Evolutionary conservation across 495 filamentous ascomycete species (phyloP), one percentile per base, ranked within the genome.

Genomic region (Podospora didyma): DNA sequence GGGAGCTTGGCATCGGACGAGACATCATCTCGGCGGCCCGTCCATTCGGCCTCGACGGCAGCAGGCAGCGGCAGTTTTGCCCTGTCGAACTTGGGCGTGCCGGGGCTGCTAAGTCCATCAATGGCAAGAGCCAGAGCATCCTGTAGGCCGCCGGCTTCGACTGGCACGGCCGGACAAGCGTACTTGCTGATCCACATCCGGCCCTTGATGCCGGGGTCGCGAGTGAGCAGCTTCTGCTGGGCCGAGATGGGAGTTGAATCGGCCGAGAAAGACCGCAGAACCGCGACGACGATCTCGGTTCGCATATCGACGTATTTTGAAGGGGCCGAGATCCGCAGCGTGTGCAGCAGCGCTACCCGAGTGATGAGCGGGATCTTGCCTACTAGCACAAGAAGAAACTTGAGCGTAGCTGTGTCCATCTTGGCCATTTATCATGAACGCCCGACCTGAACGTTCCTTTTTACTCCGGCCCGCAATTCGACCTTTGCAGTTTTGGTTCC

Each of bases 21-120:
- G 20, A 82, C 88, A 17, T 73, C 79, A 7, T 72, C 70, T 34
- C 89, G 79, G 66, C 86, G 85, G 0, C 88, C 90, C 6, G 89
- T 89, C 93, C 92, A 97, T 67, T 97, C 93, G 3, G 85, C 93
- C 62, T 89, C 87, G 2, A 92, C 82, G 3, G 82, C 73, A 0
- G 67, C 66, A 1, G 86, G 67, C 0, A 73, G 75, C 0, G 88
- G 84, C 41, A 84, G 58, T 4, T 17, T 41, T 17, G 3, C 4
- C 12, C 37, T 14, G 22, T 47, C 45, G n/a, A 47, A 12, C 22
- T 24, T 47, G 49, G 49, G n/a, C 3, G 31, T 14, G 6, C 4
- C 9, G 2, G 51, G 35, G 14, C n/a, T 23, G n/a, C n/a, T 34
- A 4, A 94, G 69, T 4, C 77, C 78, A 26, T 88, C 77, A 57